Evolutionary conservation across 2,329 filamentous ascomycete genomes (phyloP), one percentile per base, ranked within the genome.

Genomic region (Ilyonectria mors-panacis): DNA sequence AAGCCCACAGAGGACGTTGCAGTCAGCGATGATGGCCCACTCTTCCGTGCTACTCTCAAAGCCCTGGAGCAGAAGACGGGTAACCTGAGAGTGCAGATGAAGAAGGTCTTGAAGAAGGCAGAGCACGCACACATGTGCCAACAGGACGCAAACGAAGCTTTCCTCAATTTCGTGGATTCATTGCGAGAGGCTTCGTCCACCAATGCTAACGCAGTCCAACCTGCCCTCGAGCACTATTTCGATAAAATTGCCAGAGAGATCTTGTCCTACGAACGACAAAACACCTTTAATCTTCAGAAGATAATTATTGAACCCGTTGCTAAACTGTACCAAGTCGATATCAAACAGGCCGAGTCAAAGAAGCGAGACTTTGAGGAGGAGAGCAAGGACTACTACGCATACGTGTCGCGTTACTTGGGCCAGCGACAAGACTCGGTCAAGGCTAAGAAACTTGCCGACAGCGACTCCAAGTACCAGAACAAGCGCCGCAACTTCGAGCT

Each of bases 351-450:
- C 28, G 96, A 99, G 77, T 87, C 93, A 45, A 99, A 99, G 84
- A 97, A 96, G 82, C 94, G 96, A 72, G 96, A 98, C 74, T 99
- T 99, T 75, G 96, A 99, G 71, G 96, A 99, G 77, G 96, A 99
- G 80, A 98, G 95, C 84, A 96, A 97, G 79, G 96, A 99, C 79
- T 99, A 97, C 82, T 99, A 99, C 81, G 91, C 93, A 69, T 99
- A 97, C 78, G 93, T 98, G 57, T 93, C 94, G 69, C 91, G 94
- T 53, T 99, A 99, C 81, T 89, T 99, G n/a, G 96, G 96, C 35
- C 95, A 98, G 79, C 90, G 95, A 48, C 94, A 97, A 78, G 96
- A 99, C 81, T 97, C 95, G 8, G 86, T 97, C 75, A 99, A 98
- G 82, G 93, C 97, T 79, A 99, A 99, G 87, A 98, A 98, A 82